These are phyloP conservation scores for Penicillium odoratum DNA, from an alignment of 495 filamentous ascomycete species.

Conservation along the genomic window DNA sequence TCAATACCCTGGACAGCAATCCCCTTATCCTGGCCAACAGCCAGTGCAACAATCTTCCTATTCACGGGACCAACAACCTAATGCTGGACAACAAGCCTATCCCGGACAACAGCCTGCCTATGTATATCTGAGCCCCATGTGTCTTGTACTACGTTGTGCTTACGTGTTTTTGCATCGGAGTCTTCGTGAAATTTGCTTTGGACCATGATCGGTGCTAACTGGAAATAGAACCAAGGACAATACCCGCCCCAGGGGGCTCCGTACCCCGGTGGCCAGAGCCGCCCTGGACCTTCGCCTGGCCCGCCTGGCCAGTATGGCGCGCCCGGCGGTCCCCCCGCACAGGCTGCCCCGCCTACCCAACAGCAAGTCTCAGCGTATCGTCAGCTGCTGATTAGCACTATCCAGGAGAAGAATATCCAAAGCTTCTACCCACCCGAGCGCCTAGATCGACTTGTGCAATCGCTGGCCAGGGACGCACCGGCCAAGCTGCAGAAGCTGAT, in stretches of 20 bases:
- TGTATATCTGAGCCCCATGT: slow-evolving; percentile 29
- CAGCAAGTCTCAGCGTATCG: slow-evolving; percentile 54
- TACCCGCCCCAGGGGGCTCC: slow-evolving; percentile 37
- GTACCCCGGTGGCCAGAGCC: slow-evolving; percentile 31
- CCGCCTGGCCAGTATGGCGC: slow-evolving; percentile 32
- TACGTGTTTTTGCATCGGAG: slow-evolving; percentile 4
- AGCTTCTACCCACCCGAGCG: slow-evolving; percentile 53
- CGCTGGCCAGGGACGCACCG: slow-evolving; percentile 44
- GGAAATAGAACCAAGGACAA: slow-evolving; percentile 20
- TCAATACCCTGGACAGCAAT: slow-evolving; percentile 21
- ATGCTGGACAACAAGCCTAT: slow-evolving; percentile 27
- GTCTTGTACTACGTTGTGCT: slow-evolving; percentile 13
- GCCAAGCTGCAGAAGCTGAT: slow-evolving; percentile 51
- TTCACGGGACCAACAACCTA: slow-evolving; percentile 18
- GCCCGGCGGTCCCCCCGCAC: slow-evolving; percentile 24
- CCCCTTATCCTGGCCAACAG: slow-evolving; percentile 21
- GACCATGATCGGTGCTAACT: slow-evolving; percentile 18
- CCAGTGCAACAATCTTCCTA: slow-evolving; percentile 15
- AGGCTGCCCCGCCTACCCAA: slow-evolving; percentile 39
- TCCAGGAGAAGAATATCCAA: slow-evolving; percentile 60
- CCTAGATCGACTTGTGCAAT: slow-evolving; percentile 39
- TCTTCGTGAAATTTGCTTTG: not conserved
- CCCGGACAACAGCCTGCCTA: slow-evolving; percentile 33
- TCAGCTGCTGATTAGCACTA: slow-evolving; percentile 50
- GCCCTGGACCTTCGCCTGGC: slow-evolving; percentile 34